Evolutionary conservation across 202 grass and related monocot species (phyloP).

Genomic region (Panicum hallii): DNA sequence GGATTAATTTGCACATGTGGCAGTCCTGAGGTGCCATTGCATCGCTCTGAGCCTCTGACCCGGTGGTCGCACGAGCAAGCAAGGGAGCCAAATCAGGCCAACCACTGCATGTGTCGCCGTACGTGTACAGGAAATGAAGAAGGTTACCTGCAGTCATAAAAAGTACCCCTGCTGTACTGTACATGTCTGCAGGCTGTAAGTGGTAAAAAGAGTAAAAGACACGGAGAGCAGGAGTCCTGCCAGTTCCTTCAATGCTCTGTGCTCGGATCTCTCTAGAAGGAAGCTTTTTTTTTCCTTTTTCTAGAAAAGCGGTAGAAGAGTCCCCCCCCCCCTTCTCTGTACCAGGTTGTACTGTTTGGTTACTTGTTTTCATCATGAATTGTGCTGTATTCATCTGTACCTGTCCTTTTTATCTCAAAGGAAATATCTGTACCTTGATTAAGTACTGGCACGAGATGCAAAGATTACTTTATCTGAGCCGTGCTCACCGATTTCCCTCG

Average conservation of each 20-base stretch:
- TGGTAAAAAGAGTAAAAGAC: not conserved
- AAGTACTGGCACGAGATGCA: slow-evolving; percentile 9
- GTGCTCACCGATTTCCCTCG: not conserved
- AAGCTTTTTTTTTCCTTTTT: not conserved
- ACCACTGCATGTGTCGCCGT: slow-evolving; percentile 17
- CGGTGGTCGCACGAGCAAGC: slow-evolving; percentile 6
- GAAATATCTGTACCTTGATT: slow-evolving; percentile 9
- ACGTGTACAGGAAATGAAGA: not conserved
- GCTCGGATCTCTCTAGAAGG: slow-evolving; percentile 15
- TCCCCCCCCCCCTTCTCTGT: not conserved
- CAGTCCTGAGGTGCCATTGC: slow-evolving; percentile 15
- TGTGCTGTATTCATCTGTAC: not conserved
- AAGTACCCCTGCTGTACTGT: not conserved
- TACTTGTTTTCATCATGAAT: not conserved
- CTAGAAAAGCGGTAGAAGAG: not conserved
- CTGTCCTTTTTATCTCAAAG: not conserved
- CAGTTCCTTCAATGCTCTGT: slow-evolving; percentile 29
- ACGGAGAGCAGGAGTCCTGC: not conserved
- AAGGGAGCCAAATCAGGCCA: slow-evolving; percentile 22
- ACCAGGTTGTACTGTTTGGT: not conserved
- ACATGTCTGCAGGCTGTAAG: not conserved
- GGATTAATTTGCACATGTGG: slow-evolving; percentile 58
- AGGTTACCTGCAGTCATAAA: slow-evolving; percentile 1
- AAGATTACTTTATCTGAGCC: not conserved
- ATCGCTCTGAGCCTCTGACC: not conserved